Conservation (phyloP, 768 basidiomycete species). For the Calocybe indica region DNA sequence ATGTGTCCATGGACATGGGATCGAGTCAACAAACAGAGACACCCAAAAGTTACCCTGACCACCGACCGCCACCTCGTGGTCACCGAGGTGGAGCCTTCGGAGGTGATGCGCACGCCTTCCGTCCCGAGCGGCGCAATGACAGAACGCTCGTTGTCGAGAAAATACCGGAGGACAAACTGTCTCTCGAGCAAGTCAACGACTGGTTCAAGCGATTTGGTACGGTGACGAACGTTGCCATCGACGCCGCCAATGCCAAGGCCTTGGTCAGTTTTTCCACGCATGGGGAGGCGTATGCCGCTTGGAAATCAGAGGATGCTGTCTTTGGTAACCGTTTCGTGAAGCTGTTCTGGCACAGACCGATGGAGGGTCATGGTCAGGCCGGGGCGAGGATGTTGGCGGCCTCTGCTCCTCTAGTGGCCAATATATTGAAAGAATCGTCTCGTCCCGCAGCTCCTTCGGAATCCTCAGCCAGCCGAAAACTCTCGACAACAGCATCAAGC, state of each 20-base stretch:
- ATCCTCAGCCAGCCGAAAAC: constrained; percentile 28
- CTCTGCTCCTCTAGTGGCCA: constrained; percentile 71
- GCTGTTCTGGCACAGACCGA: constrained; percentile 90
- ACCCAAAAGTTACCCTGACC: constrained; percentile 19
- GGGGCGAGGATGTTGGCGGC: constrained; percentile 79
- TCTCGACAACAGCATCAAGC: constrained; percentile 27
- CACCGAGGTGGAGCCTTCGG: constrained; percentile 54
- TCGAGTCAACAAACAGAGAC: constrained; percentile 24
- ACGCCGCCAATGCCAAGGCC: constrained; percentile 67
- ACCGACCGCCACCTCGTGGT: constrained; percentile 24
- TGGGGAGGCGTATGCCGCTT: constrained; percentile 80
- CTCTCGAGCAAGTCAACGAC: constrained; percentile 68
- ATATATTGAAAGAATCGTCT: constrained; percentile 36
- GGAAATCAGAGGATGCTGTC: constrained; percentile 93
- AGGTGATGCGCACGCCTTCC: constrained; percentile 61
- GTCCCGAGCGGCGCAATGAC: constrained; percentile 60
- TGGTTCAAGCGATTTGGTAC: constrained; percentile 93
- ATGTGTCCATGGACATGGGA: constrained; percentile 25
- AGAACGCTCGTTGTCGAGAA: constrained; percentile 92
- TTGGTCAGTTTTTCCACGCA: constrained; percentile 84
- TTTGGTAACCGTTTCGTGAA: constrained; percentile 94
- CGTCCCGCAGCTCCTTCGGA: constrained; percentile 16
- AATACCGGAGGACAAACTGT: constrained; percentile 81
- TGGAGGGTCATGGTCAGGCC: constrained; percentile 83
- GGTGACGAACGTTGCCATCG: constrained; percentile 89